phyloP scores from a whole-genome alignment of 352 stramenopile genomes.

The Phytophthora cryptogea region DNA sequence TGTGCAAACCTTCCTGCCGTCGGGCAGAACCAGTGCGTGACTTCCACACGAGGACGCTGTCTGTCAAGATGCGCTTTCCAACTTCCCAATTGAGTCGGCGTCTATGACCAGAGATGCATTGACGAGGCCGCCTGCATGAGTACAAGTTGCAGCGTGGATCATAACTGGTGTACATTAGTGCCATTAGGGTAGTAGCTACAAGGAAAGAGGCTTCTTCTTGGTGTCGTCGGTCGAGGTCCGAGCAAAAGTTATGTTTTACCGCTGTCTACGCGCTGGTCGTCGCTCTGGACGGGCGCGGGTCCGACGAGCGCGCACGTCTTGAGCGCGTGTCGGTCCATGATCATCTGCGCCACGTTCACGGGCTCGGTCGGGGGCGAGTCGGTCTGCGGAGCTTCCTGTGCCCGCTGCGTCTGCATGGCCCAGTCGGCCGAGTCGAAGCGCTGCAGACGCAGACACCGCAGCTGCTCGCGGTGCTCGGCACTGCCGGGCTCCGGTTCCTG shows the following conservation, averaged over 20 bases:
- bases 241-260: slow-evolving; percentile 19
- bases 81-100: too few relatives aligned
- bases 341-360: slow-evolving; percentile 49
- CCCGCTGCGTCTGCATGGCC: slow-evolving; percentile 45
- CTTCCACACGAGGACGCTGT: slow-evolving; percentile 5
- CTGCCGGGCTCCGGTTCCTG: slow-evolving; percentile 43
- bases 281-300: slow-evolving; percentile 26
- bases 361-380: slow-evolving; percentile 7
- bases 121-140: slow-evolving; percentile 10
- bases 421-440: slow-evolving; percentile 81
- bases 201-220: slow-evolving; percentile 1
- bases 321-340: slow-evolving; percentile 66
- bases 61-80: too few relatives aligned
- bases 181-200: slow-evolving; percentile 29
- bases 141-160: neutral
- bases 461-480: slow-evolving; percentile 37
- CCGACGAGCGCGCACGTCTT: slow-evolving; percentile 52
- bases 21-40: slow-evolving; percentile 14
- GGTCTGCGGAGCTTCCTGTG: slow-evolving; percentile 14
- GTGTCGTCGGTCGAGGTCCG: neutral
- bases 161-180: slow-evolving; percentile 20
- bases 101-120: slow-evolving; percentile 7
- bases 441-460: slow-evolving; percentile 61
- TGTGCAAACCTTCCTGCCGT: too few relatives aligned
- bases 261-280: slow-evolving; percentile 14